A percentile compares a stretch with the other conserved stretches of the same genome.
These are phyloP conservation scores for Microthyrium microscopicum DNA, from an alignment of 2,329 filamentous ascomycete species.

Conservation along the genomic window DNA sequence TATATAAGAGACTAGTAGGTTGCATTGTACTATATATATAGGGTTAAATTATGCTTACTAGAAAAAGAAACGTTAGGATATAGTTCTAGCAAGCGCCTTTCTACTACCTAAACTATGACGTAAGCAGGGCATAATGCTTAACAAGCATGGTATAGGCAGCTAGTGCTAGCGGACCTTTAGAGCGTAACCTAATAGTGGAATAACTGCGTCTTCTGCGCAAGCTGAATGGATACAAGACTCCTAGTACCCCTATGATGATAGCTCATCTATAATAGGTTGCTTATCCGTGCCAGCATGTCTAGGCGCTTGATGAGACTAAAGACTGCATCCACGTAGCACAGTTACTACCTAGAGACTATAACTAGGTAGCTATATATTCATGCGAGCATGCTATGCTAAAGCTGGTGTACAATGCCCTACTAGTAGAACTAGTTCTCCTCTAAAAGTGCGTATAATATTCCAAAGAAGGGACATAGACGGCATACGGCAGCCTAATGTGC, in stretches of 20 bases:
- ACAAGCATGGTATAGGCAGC: slow-evolving; percentile 11
- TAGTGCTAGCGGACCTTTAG: slow-evolving; percentile 10
- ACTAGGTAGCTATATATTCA: slow-evolving; percentile 4
- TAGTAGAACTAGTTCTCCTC: slow-evolving; percentile 7
- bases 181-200: slow-evolving; percentile 10
- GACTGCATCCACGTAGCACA: slow-evolving; percentile 8
- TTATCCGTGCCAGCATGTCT: slow-evolving; percentile 9
- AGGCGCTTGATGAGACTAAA: slow-evolving; percentile 10
- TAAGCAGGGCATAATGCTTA: slow-evolving; percentile 10
- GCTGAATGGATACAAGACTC: slow-evolving; percentile 11
- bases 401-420: slow-evolving; percentile 8
- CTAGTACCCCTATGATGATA: slow-evolving; percentile 10
- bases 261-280: slow-evolving; percentile 10
- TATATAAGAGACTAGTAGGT: slow-evolving; percentile 9
- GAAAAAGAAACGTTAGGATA: slow-evolving; percentile 8
- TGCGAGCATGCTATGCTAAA: slow-evolving; percentile 8
- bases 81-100: slow-evolving; percentile 10
- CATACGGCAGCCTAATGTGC: slow-evolving; percentile 5
- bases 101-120: slow-evolving; percentile 10
- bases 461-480: slow-evolving; percentile 7
- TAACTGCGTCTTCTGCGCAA: slow-evolving; percentile 11
- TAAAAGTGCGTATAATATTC: slow-evolving; percentile 9
- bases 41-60: slow-evolving; percentile 9
- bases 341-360: slow-evolving; percentile 9
- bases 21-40: slow-evolving; percentile 8